A percentile compares a stretch with the other conserved stretches of the same genome.
These are phyloP conservation scores for Colletotrichum truncatum DNA, from an alignment of 2,329 filamentous ascomycete species.

Conservation along the genomic window DNA sequence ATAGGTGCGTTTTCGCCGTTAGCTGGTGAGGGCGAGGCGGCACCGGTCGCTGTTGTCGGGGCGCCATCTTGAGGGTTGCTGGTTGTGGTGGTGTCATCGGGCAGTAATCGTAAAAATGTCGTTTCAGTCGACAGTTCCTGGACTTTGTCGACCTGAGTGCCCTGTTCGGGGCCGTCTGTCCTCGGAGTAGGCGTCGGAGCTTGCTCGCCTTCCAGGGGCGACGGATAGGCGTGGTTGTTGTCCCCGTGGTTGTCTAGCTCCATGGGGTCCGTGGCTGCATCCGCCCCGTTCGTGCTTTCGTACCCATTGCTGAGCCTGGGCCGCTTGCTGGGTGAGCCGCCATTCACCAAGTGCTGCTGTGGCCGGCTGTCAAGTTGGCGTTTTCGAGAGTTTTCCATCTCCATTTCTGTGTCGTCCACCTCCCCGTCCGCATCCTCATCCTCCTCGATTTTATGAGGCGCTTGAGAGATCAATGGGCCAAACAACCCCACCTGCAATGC, in stretches of 20 bases:
- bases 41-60: slow-evolving; percentile 42
- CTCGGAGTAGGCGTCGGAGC: slow-evolving; percentile 60
- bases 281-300: slow-evolving; percentile 58
- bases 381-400: slow-evolving; percentile 59
- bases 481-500: slow-evolving; percentile 63
- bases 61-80: slow-evolving; percentile 38
- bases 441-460: slow-evolving; percentile 48
- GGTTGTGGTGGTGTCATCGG: slow-evolving; percentile 44
- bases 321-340: slow-evolving; percentile 66
- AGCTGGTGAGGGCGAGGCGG: slow-evolving; percentile 41
- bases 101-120: slow-evolving; percentile 66
- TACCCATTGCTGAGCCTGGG: slow-evolving; percentile 70
- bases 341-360: slow-evolving; percentile 55
- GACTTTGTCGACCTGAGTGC: slow-evolving; percentile 72
- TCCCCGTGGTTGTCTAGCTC: slow-evolving; percentile 63
- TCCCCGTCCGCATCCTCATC: slow-evolving; percentile 46
- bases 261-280: slow-evolving; percentile 61
- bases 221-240: slow-evolving; percentile 71
- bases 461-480: slow-evolving; percentile 61
- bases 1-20: slow-evolving; percentile 64
- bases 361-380: slow-evolving; percentile 55
- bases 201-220: slow-evolving; percentile 68
- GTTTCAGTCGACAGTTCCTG: slow-evolving; percentile 67
- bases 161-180: slow-evolving; percentile 71
- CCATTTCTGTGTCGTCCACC: slow-evolving; percentile 47